These are phyloP conservation scores for Penicillium simplicissimum DNA, from an alignment of 495 filamentous ascomycete genomes.

Conservation along the genomic window DNA sequence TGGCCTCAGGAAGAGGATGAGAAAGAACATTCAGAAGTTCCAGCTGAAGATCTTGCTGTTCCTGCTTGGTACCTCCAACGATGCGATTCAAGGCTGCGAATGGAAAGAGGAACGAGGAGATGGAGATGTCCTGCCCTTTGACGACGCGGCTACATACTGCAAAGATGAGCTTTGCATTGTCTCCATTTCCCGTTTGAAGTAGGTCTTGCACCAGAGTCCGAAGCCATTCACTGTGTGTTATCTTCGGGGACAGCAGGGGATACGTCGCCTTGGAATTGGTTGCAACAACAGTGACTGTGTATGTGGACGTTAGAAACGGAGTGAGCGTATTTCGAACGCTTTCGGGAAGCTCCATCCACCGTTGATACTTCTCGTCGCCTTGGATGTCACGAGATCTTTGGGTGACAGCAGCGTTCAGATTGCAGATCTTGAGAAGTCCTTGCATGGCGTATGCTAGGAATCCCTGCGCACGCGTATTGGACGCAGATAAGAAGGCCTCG, in stretches of 20 bases:
- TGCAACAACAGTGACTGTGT: conserved; percentile 62
- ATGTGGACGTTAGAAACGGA: conserved; percentile 82
- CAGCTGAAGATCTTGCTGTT: conserved; percentile 63
- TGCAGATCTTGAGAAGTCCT: conserved; percentile 75
- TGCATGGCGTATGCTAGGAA: conserved; percentile 95
- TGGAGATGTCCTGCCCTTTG: conserved; percentile 76
- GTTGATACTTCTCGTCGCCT: conserved; percentile 56
- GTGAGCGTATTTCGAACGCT: conserved; percentile 74
- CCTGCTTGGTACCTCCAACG: conserved; percentile 63
- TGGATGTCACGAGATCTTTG: conserved; percentile 54
- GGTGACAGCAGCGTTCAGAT: conserved; percentile 61
- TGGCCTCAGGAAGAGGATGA: conserved; percentile 56
- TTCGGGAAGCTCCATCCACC: conserved; percentile 76
- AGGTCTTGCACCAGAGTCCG: conserved; percentile 77
- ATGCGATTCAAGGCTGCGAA: conserved; percentile 80
- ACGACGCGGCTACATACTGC: conserved; percentile 77
- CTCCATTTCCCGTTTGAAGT: conserved; percentile 67
- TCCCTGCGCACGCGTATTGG: conserved; percentile 80
- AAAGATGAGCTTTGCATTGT: conserved; percentile 73
- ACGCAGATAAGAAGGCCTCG: conserved; percentile 84
- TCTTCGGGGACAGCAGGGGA: conserved; percentile 66
- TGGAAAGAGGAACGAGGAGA: conserved; percentile 82
- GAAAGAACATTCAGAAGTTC: conserved; percentile 72
- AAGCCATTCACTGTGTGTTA: conserved; percentile 79
- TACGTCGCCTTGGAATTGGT: conserved; percentile 59